Evolutionary conservation across 2,329 filamentous ascomycete genomes (phyloP).

Genomic region (Leptographium wingfieldii): DNA sequence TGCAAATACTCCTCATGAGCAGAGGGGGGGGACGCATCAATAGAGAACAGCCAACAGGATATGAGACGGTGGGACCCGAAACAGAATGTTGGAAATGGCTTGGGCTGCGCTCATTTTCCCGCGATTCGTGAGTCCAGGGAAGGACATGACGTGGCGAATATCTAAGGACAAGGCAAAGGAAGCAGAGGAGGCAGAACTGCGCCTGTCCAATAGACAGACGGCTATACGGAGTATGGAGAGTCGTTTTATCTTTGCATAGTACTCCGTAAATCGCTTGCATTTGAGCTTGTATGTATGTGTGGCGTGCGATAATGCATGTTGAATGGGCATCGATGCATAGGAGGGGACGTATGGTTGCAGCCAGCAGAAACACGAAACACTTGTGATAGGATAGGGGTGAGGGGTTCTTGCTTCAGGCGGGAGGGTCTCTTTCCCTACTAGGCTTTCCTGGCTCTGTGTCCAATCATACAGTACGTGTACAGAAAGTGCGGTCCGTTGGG

Average conservation of each 20-base stretch:
- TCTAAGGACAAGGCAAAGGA: not conserved
- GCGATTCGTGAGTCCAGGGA: not conserved
- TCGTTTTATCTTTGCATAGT: not conserved
- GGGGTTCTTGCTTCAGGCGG: not conserved
- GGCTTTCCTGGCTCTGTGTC: not conserved
- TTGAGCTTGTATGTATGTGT: not conserved
- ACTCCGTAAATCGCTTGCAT: not conserved
- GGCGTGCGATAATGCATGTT: not conserved
- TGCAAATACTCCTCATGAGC: not conserved
- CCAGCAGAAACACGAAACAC: not conserved
- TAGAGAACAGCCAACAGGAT: not conserved
- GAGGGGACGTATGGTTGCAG: not conserved
- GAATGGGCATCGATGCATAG: not conserved
- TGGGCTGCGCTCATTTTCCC: not conserved
- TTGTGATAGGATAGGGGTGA: not conserved
- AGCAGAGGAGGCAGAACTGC: not conserved
- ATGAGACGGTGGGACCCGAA: not conserved
- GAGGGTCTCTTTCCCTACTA: not conserved
- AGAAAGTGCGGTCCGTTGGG: not conserved
- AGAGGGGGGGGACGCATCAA: not conserved
- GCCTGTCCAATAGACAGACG: not conserved
- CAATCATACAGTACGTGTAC: not conserved
- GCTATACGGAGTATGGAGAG: not conserved
- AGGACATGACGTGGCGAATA: not conserved
- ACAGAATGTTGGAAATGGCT: not conserved